Conservation (phyloP, 768 basidiomycete genomes). For the Suillus ampliporus region DNA sequence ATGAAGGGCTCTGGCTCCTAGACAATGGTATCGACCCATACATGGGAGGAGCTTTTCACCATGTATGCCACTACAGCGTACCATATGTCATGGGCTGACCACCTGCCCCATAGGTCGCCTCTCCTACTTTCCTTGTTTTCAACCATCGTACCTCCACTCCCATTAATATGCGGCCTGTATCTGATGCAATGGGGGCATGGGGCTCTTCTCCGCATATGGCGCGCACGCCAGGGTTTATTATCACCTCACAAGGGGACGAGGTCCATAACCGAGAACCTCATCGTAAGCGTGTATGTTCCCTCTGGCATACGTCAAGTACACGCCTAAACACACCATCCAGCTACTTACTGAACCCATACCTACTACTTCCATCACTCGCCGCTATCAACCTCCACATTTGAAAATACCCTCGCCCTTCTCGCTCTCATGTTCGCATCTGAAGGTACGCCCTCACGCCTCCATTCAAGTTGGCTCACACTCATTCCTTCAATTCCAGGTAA, state of each 20-base stretch:
- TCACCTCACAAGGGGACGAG: slow-evolving; percentile 41
- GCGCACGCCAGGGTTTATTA: slow-evolving; percentile 65
- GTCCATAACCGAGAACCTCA: slow-evolving; percentile 1
- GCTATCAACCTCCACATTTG: slow-evolving; percentile 80
- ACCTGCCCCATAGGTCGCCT: slow-evolving; percentile 66
- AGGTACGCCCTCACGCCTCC: slow-evolving; percentile 46
- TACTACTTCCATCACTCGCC: slow-evolving; percentile 81
- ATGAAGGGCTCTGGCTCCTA: slow-evolving; percentile 88
- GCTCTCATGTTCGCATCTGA: slow-evolving; percentile 72
- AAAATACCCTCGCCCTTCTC: slow-evolving; percentile 73
- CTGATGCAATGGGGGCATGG: slow-evolving; percentile 73
- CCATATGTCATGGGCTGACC: slow-evolving; percentile 5
- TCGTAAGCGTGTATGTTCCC: slow-evolving; percentile 7
- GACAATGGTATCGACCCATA: slow-evolving; percentile 85
- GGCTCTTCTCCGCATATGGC: slow-evolving; percentile 72
- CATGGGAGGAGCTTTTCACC: slow-evolving; percentile 82
- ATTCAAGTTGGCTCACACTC: background rate
- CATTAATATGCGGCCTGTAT: slow-evolving; percentile 72
- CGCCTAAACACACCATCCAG: slow-evolving; percentile 46
- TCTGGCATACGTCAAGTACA: background rate
- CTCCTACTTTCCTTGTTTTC: slow-evolving; percentile 79
- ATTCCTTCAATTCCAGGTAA: slow-evolving; percentile 51
- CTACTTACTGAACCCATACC: slow-evolving; percentile 90
- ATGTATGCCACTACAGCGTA: slow-evolving; percentile 57
- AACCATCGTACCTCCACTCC: slow-evolving; percentile 63